Percentiles rank a stretch among this genome's conserved stretches.
These are phyloP conservation scores for Diphasiastrum complanatum DNA, from an alignment of 83 land plant genomes.

Conservation along the genomic window DNA sequence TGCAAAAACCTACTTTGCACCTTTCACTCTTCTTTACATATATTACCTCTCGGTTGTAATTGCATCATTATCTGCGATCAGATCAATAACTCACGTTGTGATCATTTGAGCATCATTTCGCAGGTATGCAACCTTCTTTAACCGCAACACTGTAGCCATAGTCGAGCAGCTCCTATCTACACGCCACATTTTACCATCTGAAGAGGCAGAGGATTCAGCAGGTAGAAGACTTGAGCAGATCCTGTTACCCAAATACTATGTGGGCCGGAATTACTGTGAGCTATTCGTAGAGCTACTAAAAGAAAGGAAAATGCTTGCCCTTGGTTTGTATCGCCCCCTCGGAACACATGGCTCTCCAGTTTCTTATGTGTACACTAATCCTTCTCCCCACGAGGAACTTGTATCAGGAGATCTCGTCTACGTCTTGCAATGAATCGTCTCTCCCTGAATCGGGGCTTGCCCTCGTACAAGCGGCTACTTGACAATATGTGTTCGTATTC, in stretches of 20 bases:
- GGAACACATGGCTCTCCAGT: conserved; percentile 25
- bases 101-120: too few relatives aligned
- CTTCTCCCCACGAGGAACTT: conserved; percentile 16
- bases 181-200: background rate
- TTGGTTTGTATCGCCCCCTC: conserved; percentile 37
- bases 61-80: too few relatives aligned
- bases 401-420: conserved; percentile 29
- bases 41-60: too few relatives aligned
- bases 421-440: conserved; percentile 25
- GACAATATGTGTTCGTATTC: too few relatives aligned
- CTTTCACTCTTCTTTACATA: too few relatives aligned
- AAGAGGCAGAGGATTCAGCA: conserved; percentile 3
- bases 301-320: conserved; percentile 24
- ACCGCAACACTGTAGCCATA: conserved; percentile 34
- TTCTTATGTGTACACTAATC: conserved; percentile 45
- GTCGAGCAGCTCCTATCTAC: conserved; percentile 40
- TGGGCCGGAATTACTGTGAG: conserved; percentile 27
- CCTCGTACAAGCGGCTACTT: too few relatives aligned
- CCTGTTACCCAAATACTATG: conserved; percentile 30
- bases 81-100: too few relatives aligned
- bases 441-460: too few relatives aligned
- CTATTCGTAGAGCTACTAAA: conserved; percentile 29
- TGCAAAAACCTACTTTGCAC: too few relatives aligned
- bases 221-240: conserved; percentile 32
- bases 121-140: conserved; percentile 50